Base-by-base conservation (phyloP, 805 yeast species). In the Gaillardinia entomophila region DNA sequence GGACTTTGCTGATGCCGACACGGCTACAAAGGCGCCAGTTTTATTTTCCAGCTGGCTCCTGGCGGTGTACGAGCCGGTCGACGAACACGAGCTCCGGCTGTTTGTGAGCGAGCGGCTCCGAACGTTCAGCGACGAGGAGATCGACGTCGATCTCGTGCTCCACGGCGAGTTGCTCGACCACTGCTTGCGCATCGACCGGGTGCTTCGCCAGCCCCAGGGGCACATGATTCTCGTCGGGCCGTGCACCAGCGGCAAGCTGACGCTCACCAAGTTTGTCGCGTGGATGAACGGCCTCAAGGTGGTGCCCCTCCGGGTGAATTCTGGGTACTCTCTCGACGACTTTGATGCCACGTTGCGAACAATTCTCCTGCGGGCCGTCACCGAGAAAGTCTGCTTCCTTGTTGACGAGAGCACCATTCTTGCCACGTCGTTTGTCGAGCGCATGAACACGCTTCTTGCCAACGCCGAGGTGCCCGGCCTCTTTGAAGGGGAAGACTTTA, bases 401-500 rank as follows among this genome's bases (percentile, higher is more conserved):
- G 68, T 90, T 13, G 95, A 87, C 43, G 96, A 90, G 45, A 77
- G 94, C 0, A 75, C 80, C 18, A 75, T 88, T 31, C 45, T 79
- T 26, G 89, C 85, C 22, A 68, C 94, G 0, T 66, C 92, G 0
- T 90, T 89, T 48, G 57, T 90, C 19, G 97, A 90, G 54, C 64
- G 95, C 39, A 87, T 90, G 92, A 90, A 90, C 46, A 85, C 95
- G 0, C 60, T 90, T n/a, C 66, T 90, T 24, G 96, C 97, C 0
- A 90, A 90, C 55, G 84, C 95, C 0, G 97, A 90, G 48, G 71
- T 88, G 24, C 96, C 96, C 1, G 96, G 95, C 3, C 60, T 90
- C 11, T 90, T 86, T 53, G 83, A 75, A 35, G 88, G 79, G 0
- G 94, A 85, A 7, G 89, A 84, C 6, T 70, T 63, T 31, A 59